Evolutionary conservation across 2,329 filamentous ascomycete genomes (phyloP).

Genomic region (Aspergillus ustus): DNA sequence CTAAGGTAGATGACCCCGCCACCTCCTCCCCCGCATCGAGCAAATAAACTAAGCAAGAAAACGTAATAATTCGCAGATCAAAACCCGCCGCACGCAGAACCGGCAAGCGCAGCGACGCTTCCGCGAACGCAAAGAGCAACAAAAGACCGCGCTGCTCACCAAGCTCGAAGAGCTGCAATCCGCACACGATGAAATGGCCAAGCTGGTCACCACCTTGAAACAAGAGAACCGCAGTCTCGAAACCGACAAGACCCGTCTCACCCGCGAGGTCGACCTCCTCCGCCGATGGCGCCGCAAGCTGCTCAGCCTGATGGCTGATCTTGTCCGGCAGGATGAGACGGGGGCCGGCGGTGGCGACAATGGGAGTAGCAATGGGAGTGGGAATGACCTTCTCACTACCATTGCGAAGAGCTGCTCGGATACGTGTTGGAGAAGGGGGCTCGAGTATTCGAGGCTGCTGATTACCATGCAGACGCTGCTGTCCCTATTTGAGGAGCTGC

Average conservation of each 20-base stretch:
- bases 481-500: neutral
- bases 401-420: slow-evolving; percentile 1
- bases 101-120: slow-evolving; percentile 7
- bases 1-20: neutral
- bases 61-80: neutral
- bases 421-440: neutral
- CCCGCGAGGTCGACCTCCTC: neutral
- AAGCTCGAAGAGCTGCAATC: neutral
- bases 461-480: slow-evolving; percentile 8
- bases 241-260: neutral
- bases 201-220: neutral
- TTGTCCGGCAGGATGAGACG: neutral
- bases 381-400: neutral
- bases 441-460: neutral
- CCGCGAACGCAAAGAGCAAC: slow-evolving; percentile 9
- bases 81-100: slow-evolving; percentile 3
- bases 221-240: neutral
- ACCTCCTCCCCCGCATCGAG: neutral
- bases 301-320: neutral
- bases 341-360: too few relatives aligned
- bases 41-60: neutral
- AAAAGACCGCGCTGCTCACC: neutral
- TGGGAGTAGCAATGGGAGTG: too few relatives aligned
- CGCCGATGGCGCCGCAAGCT: slow-evolving; percentile 8
- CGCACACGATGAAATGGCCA: neutral